phyloP scores from a whole-genome alignment of 345 rosid species.

The Pistacia integerrima region DNA sequence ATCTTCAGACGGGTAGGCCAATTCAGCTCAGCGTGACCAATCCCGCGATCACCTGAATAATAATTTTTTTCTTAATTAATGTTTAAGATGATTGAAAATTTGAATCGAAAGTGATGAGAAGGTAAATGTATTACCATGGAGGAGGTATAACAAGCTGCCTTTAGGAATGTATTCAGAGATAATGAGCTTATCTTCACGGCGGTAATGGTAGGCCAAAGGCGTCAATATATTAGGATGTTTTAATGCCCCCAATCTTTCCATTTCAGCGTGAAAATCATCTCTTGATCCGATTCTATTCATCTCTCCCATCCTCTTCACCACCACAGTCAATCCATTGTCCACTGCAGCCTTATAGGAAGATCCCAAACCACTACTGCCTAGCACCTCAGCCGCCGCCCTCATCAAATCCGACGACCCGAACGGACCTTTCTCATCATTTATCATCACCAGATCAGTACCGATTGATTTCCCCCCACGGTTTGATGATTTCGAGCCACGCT shows the following conservation, averaged over 20 bases:
- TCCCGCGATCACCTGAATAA: constrained; percentile 50
- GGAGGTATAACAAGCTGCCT: constrained; percentile 73
- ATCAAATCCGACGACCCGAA: constrained; percentile 80
- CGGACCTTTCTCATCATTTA: constrained; percentile 60
- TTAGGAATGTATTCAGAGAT: constrained; percentile 78
- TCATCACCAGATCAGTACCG: constrained; percentile 51
- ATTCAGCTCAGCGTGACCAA: constrained; percentile 47
- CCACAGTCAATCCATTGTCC: constrained; percentile 70
- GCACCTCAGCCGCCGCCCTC: constrained; percentile 90
- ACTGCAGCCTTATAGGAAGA: constrained; percentile 87
- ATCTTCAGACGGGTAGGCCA: constrained; percentile 71
- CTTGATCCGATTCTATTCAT: constrained; percentile 55
- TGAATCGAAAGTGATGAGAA: too few relatives aligned
- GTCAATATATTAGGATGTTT: constrained; percentile 67
- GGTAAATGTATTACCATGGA: constrained; percentile 62
- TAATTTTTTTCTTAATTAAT: background rate
- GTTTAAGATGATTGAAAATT: too few relatives aligned
- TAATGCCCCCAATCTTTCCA: constrained; percentile 64
- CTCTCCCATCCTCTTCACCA: constrained; percentile 83
- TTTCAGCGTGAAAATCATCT: constrained; percentile 67
- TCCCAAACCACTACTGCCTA: constrained; percentile 86
- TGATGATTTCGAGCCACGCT: constrained; percentile 30
- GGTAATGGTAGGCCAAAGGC: constrained; percentile 80
- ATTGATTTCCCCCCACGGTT: constrained; percentile 22
- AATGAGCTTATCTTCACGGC: constrained; percentile 84